These are phyloP conservation scores for Neofusicoccum sp. DNA, from an alignment of 2,329 filamentous ascomycete genomes.

Conservation along the genomic window DNA sequence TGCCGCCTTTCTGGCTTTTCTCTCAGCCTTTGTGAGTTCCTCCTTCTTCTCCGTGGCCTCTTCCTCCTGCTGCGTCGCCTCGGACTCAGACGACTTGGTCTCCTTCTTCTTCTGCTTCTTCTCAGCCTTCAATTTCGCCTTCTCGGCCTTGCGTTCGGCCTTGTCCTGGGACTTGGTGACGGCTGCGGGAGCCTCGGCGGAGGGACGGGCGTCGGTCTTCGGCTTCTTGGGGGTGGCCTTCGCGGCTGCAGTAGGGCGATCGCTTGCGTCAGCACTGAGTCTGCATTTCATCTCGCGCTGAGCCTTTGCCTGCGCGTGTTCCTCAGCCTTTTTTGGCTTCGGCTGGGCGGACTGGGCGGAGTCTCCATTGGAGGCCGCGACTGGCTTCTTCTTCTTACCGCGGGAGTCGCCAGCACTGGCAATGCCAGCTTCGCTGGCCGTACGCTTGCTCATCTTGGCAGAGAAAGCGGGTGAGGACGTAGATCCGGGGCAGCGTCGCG, in stretches of 20 bases:
- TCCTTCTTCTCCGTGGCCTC: background rate
- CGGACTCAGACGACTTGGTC: conserved; percentile 31
- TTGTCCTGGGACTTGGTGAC: conserved; percentile 40
- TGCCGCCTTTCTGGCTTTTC: conserved; percentile 27
- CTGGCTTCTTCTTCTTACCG: background rate
- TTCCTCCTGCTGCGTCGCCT: conserved; percentile 25
- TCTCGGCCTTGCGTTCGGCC: conserved; percentile 29
- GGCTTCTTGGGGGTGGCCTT: conserved; percentile 8
- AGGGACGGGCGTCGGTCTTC: background rate
- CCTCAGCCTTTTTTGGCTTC: background rate
- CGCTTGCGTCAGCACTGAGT: background rate
- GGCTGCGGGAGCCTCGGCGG: background rate
- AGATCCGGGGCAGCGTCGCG: background rate
- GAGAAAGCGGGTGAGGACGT: background rate
- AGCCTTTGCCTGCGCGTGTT: background rate
- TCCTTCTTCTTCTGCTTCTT: conserved; percentile 16
- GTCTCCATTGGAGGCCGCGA: background rate
- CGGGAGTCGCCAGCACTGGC: background rate
- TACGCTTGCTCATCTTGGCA: conserved; percentile 10
- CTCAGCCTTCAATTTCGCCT: conserved; percentile 26
- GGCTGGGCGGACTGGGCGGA: background rate
- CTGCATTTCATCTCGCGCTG: background rate
- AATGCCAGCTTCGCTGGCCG: conserved; percentile 12
- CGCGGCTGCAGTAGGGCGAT: background rate
- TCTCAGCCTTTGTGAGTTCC: conserved; percentile 31